These are phyloP conservation scores for Clausena lansium DNA, from an alignment of 345 rosid species.

Conservation along the genomic window DNA sequence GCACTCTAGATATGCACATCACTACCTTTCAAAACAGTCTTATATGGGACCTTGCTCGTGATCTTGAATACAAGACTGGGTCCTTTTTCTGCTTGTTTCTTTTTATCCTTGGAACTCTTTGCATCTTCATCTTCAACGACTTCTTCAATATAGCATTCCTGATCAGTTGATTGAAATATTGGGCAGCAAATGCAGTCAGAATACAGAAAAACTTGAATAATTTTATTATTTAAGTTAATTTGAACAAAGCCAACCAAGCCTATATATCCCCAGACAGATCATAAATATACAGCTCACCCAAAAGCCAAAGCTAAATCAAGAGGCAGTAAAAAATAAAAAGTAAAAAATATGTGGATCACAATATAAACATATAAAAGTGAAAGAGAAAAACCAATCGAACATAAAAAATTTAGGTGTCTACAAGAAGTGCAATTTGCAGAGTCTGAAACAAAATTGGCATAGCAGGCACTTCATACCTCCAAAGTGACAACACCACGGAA, in stretches of 20 bases:
- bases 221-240: background rate
- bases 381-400: background rate
- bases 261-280: background rate
- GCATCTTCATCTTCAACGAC: constrained; percentile 70
- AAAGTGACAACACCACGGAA: constrained; percentile 90
- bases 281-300: background rate
- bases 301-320: background rate
- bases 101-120: constrained; percentile 87
- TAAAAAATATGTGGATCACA: background rate
- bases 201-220: constrained; percentile 4
- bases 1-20: constrained; percentile 9
- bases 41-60: constrained; percentile 85
- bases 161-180: constrained; percentile 18
- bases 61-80: constrained; percentile 72
- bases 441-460: background rate
- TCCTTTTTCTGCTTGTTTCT: constrained; percentile 76
- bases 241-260: background rate
- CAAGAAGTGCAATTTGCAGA: background rate
- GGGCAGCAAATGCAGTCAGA: constrained; percentile 3
- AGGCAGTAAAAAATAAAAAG: background rate
- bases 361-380: too few relatives aligned
- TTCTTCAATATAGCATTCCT: constrained; percentile 95
- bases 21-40: constrained; percentile 89
- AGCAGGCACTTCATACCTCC: constrained; percentile 59
- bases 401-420: background rate